Conservation (phyloP, 108 stramenopile genomes). For the Nannochloropsis gaditana region DNA sequence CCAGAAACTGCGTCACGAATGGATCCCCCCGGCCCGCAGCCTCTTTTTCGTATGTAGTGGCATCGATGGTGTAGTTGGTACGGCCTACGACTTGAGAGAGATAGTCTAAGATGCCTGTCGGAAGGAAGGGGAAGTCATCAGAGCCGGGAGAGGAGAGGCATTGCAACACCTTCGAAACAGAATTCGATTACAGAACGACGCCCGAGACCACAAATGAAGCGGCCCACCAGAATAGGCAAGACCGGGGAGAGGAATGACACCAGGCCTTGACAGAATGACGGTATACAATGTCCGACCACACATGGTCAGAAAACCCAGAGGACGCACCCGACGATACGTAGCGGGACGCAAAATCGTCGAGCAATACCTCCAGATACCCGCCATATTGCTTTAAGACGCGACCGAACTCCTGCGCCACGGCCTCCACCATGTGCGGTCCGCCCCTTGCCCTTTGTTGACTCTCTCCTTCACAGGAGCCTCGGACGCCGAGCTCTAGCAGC, state of each 20-base stretch:
- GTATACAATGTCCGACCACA: no score
- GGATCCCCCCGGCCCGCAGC: not conserved
- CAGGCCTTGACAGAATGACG: no score
- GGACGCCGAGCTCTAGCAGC: not conserved
- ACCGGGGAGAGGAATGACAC: no score
- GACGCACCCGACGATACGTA: not conserved
- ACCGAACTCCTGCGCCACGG: slow-evolving; percentile 14
- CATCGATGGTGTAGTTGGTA: not conserved
- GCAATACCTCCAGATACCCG: not conserved
- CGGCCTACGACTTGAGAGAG: slow-evolving; percentile 7
- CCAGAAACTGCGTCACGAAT: not conserved
- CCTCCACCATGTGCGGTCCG: not conserved
- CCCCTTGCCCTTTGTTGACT: not conserved
- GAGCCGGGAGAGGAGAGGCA: no score
- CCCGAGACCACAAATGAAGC: no score
- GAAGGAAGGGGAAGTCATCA: not conserved
- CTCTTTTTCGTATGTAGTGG: not conserved
- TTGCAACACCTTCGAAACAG: no score
- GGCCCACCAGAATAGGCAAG: no score
- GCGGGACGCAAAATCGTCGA: not conserved
- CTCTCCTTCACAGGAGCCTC: not conserved
- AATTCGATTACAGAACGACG: no score
- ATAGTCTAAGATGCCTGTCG: not conserved
- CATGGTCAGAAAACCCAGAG: not conserved
- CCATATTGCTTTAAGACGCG: slow-evolving; percentile 1